Evolutionary conservation across 768 basidiomycete genomes (phyloP).

Genomic region (Kwoniella mangroviensis): DNA sequence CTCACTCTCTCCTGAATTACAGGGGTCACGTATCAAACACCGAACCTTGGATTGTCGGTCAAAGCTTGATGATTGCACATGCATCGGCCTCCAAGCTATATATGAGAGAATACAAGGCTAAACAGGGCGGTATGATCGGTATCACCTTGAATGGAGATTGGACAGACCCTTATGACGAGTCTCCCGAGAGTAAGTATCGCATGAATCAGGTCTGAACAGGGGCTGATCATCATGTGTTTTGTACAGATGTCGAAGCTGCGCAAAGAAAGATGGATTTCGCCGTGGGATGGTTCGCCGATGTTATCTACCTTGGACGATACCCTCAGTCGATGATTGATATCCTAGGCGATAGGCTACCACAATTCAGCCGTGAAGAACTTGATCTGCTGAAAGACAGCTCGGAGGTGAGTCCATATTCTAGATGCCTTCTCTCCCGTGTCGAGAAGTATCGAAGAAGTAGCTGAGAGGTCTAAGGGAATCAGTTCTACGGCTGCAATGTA

Average conservation of each 20-base stretch:
- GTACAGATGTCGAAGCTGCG: slow-evolving; percentile 70
- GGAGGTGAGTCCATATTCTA: slow-evolving; percentile 39
- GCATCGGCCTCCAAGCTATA: slow-evolving; percentile 71
- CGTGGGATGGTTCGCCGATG: slow-evolving; percentile 68
- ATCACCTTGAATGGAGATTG: slow-evolving; percentile 80
- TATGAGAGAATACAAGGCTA: slow-evolving; percentile 68
- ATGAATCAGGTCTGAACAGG: slow-evolving; percentile 1
- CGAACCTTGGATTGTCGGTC: slow-evolving; percentile 63
- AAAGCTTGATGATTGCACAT: slow-evolving; percentile 71
- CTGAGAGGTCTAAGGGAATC: neutral
- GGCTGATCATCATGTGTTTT: neutral
- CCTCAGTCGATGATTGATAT: slow-evolving; percentile 59
- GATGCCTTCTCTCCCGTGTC: too few species aligned
- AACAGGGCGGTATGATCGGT: slow-evolving; percentile 72
- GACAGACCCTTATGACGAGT: slow-evolving; percentile 73
- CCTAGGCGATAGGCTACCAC: slow-evolving; percentile 50
- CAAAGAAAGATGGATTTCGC: slow-evolving; percentile 74
- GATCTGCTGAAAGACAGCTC: slow-evolving; percentile 52
- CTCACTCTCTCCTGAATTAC: neutral
- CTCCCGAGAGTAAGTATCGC: slow-evolving; percentile 67
- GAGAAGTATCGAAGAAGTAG: too few species aligned
- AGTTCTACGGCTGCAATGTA: slow-evolving; percentile 45
- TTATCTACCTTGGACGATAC: slow-evolving; percentile 74
- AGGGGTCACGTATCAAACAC: slow-evolving; percentile 44
- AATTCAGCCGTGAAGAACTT: slow-evolving; percentile 50